phyloP scores from a whole-genome alignment of 2,329 filamentous ascomycete species.

The Raffaelea arxii region DNA sequence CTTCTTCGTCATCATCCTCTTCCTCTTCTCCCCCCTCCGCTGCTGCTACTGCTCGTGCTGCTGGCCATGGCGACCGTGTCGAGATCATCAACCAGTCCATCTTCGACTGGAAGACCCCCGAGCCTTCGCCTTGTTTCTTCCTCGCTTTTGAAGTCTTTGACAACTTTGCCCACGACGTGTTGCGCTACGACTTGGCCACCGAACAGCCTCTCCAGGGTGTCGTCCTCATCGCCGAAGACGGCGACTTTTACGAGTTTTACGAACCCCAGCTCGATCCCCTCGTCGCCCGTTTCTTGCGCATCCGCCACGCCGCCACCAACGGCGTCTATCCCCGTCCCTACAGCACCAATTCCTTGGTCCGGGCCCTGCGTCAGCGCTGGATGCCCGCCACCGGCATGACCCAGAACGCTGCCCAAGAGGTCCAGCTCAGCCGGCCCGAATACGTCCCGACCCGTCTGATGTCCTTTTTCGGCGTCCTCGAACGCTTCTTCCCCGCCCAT shows the following conservation, averaged over 20 bases:
- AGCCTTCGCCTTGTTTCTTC: slow-evolving; percentile 95
- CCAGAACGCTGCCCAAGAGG: too few relatives aligned
- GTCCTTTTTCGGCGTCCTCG: slow-evolving; percentile 92
- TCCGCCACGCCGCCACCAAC: slow-evolving; percentile 67
- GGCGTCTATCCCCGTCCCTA: slow-evolving; percentile 56
- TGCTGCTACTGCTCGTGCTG: slow-evolving; percentile 33
- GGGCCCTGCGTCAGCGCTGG: slow-evolving; percentile 51
- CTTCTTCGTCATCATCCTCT: slow-evolving; percentile 28
- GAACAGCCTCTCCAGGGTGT: slow-evolving; percentile 78
- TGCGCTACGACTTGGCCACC: slow-evolving; percentile 80
- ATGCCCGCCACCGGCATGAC: slow-evolving; percentile 53
- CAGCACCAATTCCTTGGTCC: slow-evolving; percentile 40
- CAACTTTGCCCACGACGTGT: slow-evolving; percentile 91
- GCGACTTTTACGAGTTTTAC: slow-evolving; percentile 96
- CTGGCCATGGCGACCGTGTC: slow-evolving; percentile 74
- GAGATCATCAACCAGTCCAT: slow-evolving; percentile 92
- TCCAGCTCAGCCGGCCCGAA: slow-evolving; percentile 76
- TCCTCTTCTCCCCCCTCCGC: slow-evolving; percentile 26
- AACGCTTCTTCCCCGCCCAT: slow-evolving; percentile 81
- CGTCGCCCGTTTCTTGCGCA: slow-evolving; percentile 69
- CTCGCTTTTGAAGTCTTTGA: slow-evolving; percentile 97
- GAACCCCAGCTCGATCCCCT: slow-evolving; percentile 69
- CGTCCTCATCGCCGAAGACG: slow-evolving; percentile 73
- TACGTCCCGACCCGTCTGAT: slow-evolving; percentile 92
- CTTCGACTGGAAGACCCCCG: slow-evolving; percentile 83